These are phyloP conservation scores for Vitrella brassicaformis DNA, from an alignment of 73 alveolate species.

Conservation along the genomic window DNA sequence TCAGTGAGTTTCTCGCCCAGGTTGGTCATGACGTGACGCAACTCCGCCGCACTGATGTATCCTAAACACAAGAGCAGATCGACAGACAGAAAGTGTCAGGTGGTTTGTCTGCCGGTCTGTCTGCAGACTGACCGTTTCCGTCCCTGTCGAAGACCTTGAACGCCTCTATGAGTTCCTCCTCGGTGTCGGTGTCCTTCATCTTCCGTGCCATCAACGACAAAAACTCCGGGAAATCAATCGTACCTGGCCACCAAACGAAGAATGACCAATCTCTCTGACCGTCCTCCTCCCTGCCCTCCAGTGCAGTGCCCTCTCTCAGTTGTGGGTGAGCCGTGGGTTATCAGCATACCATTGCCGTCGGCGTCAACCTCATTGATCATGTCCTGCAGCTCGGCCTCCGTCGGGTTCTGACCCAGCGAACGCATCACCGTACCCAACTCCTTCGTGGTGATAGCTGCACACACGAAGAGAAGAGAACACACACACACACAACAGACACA, in stretches of 20 bases:
- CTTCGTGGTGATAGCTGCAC: constrained; percentile 83
- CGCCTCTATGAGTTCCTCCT: constrained; percentile 79
- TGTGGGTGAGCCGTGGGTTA: not conserved
- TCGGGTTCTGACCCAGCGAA: constrained; percentile 76
- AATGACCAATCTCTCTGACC: not conserved
- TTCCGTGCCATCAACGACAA: constrained; percentile 71
- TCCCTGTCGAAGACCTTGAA: constrained; percentile 72
- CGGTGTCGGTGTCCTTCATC: constrained; percentile 71
- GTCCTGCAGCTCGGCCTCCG: constrained; percentile 77
- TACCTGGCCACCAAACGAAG: constrained; percentile 5
- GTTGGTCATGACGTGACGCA: constrained; percentile 39
- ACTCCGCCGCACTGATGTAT: constrained; percentile 41
- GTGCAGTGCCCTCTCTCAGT: no score
- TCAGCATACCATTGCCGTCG: constrained; percentile 60
- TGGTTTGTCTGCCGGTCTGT: no score
- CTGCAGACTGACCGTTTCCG: constrained; percentile 15
- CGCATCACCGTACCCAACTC: constrained; percentile 91
- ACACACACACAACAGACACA: not conserved
- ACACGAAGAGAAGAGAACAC: not conserved
- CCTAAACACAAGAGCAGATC: not conserved
- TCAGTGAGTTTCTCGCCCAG: constrained; percentile 55
- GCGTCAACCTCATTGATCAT: constrained; percentile 65
- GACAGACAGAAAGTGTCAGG: not conserved
- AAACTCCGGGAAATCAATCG: constrained; percentile 57
- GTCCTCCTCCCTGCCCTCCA: not conserved